Evolutionary conservation across 1,139 yeast genomes (phyloP).

Genomic region (Suhomyces anneliseae): DNA sequence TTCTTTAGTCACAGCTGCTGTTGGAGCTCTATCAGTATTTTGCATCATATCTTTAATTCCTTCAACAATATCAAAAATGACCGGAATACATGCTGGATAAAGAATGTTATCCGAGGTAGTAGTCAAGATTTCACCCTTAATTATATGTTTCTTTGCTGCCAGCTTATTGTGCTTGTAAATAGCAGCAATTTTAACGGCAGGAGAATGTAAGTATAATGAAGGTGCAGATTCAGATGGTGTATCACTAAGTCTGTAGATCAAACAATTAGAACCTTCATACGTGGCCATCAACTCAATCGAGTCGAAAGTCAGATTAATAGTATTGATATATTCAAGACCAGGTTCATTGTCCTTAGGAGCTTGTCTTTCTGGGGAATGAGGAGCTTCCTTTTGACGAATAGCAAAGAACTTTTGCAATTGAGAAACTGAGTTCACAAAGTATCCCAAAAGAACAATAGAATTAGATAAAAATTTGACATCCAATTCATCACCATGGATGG

Average conservation of each 20-base stretch:
- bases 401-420: constrained; percentile 40
- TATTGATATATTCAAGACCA: constrained; percentile 19
- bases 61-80: constrained; percentile 57
- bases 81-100: constrained; percentile 77
- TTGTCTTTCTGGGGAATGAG: neutral
- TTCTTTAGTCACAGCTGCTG: neutral
- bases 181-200: constrained; percentile 63
- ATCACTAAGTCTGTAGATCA: constrained; percentile 47
- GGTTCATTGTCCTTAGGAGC: neutral
- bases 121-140: constrained; percentile 57
- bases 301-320: constrained; percentile 35
- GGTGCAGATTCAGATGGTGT: constrained; percentile 47
- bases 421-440: constrained; percentile 44
- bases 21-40: neutral
- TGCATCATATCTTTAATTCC: constrained; percentile 45
- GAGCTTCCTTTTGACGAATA: constrained; percentile 14
- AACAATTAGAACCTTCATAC: constrained; percentile 73
- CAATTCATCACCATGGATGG: constrained; percentile 63
- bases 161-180: constrained; percentile 30
- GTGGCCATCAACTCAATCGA: constrained; percentile 53
- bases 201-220: constrained; percentile 69
- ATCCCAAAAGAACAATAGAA: constrained; percentile 49
- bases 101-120: constrained; percentile 74
- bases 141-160: constrained; percentile 37
- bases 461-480: constrained; percentile 63